Evolutionary conservation across 1,284 basidiomycete species (phyloP), one percentile per base, ranked within the genome.

Genomic region (Phellopilus nigrolimitatus): DNA sequence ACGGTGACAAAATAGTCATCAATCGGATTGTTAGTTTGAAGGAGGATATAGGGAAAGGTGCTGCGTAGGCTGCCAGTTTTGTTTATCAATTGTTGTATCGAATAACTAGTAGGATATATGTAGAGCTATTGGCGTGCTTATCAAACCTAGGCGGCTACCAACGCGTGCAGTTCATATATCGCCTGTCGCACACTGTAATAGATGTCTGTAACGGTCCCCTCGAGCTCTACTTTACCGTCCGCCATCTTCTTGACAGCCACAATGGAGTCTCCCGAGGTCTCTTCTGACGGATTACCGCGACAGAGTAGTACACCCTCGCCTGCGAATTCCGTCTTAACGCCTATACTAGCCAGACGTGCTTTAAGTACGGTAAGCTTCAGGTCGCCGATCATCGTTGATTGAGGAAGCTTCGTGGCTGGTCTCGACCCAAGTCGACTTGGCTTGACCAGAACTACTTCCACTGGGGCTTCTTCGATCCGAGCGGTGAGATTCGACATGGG

Each of bases 261-360:
- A n/a, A 80, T 68, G 13, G 74, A 64, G 37, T 79, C 76, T 13
- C 72, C 66, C 27, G 70, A 65, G 10, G 68, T 67, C 41, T 71
- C 70, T 47, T 69, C 68, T 59, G 73, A 76, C 21, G 75, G 74
- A n/a, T 75, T 76, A 4, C 74, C 75, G 5, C 91, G 91, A 64
- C 94, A 98, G 15, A 98, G 79, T n/a, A 98, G 74, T 5, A 95
- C 87, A 73, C 95, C 95, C 68, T 97, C 93, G 17, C 94, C 94
- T 13, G 93, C 85, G 54, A 97, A 84, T 66, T 97, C 93, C 1
- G 94, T 91, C 25, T 89, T 84, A 43, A 97, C 83, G 4, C 84
- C 84, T 2, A 91, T 71, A 0, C 78, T 67, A 2, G 81, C 76
- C 12, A 98, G 73, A 6, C 86, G 80, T 12, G 82, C 66, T 68